Evolutionary conservation across 176 grass and related monocot genomes (phyloP), one percentile per base, ranked within the genome.

Genomic region (Triticum aestivum): DNA sequence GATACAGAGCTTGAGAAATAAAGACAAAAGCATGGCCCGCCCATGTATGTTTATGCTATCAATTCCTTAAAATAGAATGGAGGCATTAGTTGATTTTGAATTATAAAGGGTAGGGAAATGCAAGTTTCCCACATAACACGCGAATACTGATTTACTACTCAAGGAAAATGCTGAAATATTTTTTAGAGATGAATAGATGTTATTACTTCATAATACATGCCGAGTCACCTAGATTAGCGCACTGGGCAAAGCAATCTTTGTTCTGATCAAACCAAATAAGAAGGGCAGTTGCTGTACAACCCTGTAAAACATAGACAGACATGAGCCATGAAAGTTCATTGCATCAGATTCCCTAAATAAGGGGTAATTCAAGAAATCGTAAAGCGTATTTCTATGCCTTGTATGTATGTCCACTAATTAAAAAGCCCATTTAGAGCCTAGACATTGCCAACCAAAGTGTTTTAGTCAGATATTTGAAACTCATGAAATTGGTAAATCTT

Each of bases 151-250:
- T 59, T 68, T 10, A 39, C 34, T 83, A 27, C 21, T 61, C 21
- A 20, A 73, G 35, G 14, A 7, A 17, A 24, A 73, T 42, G 24
- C 29, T 67, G 30, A 45, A 85, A 11, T 77, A 35, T 64, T 61
- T 77, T 38, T 33, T 6, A 52, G 18, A 67, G 47, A 17, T 77
- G 67, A 49, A 78, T 49, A 85, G 65, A 47, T 76, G 67, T 61
- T 32, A 73, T 79, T 92, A 95, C 93, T 82, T 88, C 63, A 95
- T 85, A 87, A 95, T 30, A 82, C 93, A 92, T 80, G 87, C 82
- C 65, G 93, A 95, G 88, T 95, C 93, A 3, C 93, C 93, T 7
- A 95, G 82, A 87, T 95, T 95, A 21, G 93, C 93, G 82, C 93
- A 95, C 65, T 95, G 93, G 38, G 75, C 93, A 88, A 92, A 92